Conservation (phyloP, 78 protist species). For the Planoprotostelium fungivorum region DNA sequence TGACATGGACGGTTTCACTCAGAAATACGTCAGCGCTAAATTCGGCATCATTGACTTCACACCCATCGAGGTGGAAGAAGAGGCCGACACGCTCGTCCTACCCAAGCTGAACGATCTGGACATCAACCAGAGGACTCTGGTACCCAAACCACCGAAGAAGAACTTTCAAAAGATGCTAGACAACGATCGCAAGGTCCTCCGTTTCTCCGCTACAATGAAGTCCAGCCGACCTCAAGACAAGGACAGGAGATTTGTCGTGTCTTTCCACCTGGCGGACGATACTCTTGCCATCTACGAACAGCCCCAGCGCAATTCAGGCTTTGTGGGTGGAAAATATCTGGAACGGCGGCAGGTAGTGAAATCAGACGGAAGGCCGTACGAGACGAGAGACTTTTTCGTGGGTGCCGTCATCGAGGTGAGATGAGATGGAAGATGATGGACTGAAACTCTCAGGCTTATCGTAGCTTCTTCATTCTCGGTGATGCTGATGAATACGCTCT, state of each 20-base stretch:
- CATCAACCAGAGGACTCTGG: conserved; percentile 16
- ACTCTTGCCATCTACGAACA: conserved; percentile 58
- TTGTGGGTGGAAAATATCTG: conserved; percentile 64
- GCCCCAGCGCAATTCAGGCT: conserved; percentile 61
- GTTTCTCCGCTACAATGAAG: conserved; percentile 31
- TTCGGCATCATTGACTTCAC: conserved; percentile 6
- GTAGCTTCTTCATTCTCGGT: neutral
- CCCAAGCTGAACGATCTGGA: neutral
- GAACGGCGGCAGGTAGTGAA: conserved; percentile 16
- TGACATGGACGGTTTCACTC: conserved; percentile 38
- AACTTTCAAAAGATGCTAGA: conserved; percentile 26
- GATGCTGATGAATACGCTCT: neutral
- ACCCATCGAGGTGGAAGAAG: conserved; percentile 9
- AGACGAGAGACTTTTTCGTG: conserved; percentile 10
- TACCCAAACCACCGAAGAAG: conserved; percentile 59
- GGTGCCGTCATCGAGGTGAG: conserved; percentile 11
- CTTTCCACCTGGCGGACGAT: conserved; percentile 50
- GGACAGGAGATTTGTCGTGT: conserved; percentile 56
- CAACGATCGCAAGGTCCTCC: conserved; percentile 17
- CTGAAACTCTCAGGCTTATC: neutral
- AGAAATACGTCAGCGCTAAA: conserved; percentile 7
- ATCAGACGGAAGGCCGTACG: neutral
- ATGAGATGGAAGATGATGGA: neutral
- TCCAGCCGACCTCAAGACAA: conserved; percentile 16
- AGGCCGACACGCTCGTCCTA: neutral